A percentile compares a stretch with the other conserved stretches of the same genome.
Evolutionary conservation across 2,329 filamentous ascomycete species (phyloP).

Genomic region (Trichothecium roseum): DNA sequence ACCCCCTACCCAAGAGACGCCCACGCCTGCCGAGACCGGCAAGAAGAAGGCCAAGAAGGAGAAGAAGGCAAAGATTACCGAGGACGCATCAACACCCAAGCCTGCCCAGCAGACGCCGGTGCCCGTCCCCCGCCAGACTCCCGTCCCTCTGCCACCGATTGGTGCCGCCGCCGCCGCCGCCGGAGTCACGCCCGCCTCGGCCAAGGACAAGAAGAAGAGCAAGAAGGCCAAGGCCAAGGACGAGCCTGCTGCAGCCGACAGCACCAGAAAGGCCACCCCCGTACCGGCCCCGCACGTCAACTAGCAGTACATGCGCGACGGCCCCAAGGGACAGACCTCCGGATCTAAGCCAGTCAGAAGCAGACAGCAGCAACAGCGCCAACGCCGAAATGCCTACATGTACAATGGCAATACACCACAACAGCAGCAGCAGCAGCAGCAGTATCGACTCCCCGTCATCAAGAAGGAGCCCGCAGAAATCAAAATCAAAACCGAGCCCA

Average conservation of each 20-base stretch:
- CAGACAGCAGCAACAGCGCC: too few species aligned
- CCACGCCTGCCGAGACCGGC: constrained; percentile 9
- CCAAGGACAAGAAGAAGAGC: constrained; percentile 3
- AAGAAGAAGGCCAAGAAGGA: constrained; percentile 12
- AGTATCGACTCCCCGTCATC: too few species aligned
- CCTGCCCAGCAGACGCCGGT: constrained; percentile 15
- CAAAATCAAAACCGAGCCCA: too few species aligned
- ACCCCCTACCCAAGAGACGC: constrained; percentile 1
- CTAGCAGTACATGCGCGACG: too few species aligned
- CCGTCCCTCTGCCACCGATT: constrained; percentile 8
- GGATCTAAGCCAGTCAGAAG: too few species aligned
- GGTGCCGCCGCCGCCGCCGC: not conserved
- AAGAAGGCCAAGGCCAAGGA: constrained; percentile 4
- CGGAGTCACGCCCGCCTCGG: constrained; percentile 2
- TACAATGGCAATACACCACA: too few species aligned
- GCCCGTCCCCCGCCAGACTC: constrained; percentile 16
- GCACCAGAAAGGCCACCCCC: constrained; percentile 13
- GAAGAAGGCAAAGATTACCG: constrained; percentile 18
- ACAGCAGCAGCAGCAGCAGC: too few species aligned
- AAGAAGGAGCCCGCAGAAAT: too few species aligned
- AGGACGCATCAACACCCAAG: too few species aligned
- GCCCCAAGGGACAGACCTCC: too few species aligned
- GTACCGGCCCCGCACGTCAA: constrained; percentile 6
- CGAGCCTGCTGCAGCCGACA: not conserved
- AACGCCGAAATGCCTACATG: too few species aligned